Conservation (phyloP, 495 filamentous ascomycete genomes). For the Rostrohypoxylon terebratum region DNA sequence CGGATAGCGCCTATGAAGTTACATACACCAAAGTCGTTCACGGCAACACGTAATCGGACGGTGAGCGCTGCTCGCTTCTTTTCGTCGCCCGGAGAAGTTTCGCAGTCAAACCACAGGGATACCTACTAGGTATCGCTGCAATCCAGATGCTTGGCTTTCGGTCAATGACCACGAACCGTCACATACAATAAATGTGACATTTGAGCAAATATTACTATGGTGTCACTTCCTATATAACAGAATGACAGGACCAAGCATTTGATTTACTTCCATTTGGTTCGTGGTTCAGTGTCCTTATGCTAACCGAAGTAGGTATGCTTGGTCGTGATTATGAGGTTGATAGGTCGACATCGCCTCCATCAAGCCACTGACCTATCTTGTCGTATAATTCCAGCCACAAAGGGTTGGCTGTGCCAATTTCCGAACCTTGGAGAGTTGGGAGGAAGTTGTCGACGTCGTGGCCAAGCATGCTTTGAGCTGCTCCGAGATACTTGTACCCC, state of each 20-base stretch:
- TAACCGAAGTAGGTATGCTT: not conserved
- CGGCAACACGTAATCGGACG: not conserved
- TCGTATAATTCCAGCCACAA: constrained; percentile 57
- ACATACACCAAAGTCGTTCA: not conserved
- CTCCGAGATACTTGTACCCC: constrained; percentile 69
- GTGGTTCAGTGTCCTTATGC: not conserved
- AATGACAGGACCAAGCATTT: not conserved
- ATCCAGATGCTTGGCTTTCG: not conserved
- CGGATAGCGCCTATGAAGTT: not conserved
- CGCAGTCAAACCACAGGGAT: not conserved
- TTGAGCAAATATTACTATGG: not conserved
- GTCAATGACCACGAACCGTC: not conserved
- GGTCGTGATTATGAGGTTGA: constrained; percentile 4
- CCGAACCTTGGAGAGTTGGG: constrained; percentile 50
- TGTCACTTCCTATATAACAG: not conserved
- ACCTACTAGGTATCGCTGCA: not conserved
- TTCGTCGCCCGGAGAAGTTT: not conserved
- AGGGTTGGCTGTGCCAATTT: constrained; percentile 40
- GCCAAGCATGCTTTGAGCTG: constrained; percentile 58
- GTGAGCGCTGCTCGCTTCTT: not conserved
- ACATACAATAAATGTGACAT: not conserved
- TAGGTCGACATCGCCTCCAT: constrained; percentile 51
- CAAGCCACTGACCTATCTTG: constrained; percentile 61
- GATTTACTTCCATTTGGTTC: not conserved
- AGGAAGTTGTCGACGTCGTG: constrained; percentile 56